phyloP scores from a whole-genome alignment of 2,329 filamentous ascomycete genomes.

The Thielaviopsis musarum region DNA sequence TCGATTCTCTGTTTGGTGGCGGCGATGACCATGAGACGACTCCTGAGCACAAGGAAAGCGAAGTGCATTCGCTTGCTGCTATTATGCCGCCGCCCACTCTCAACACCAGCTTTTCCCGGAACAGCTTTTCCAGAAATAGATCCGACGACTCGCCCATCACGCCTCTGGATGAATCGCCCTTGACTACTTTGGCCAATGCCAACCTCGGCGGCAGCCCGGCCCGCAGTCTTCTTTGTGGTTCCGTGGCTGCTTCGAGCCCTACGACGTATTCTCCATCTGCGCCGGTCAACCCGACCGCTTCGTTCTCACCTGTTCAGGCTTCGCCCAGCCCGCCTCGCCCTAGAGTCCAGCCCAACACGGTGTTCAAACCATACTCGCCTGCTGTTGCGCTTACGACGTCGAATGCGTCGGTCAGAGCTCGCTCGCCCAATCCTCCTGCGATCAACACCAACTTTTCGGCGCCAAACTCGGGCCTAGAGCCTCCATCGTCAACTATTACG shows the following conservation, averaged over 20 bases:
- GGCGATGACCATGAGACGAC: background rate
- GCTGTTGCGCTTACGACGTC: background rate
- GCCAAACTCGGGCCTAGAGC: background rate
- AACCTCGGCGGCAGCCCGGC: background rate
- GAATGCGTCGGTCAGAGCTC: background rate
- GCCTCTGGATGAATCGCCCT: constrained; percentile 2
- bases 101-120: constrained; percentile 1
- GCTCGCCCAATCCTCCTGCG: background rate
- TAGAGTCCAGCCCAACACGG: background rate
- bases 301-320: background rate
- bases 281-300: background rate
- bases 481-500: background rate
- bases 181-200: background rate
- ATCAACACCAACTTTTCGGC: constrained; percentile 2
- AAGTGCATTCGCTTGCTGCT: background rate
- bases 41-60: background rate
- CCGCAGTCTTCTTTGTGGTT: background rate
- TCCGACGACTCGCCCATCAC: background rate
- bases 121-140: background rate
- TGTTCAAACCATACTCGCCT: constrained; percentile 11
- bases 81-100: constrained; percentile 3
- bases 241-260: background rate
- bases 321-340: background rate
- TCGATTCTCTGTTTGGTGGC: constrained; percentile 6
- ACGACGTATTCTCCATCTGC: background rate